phyloP scores from a whole-genome alignment of 305 asterid genomes.

The Coffea humblotiana region DNA sequence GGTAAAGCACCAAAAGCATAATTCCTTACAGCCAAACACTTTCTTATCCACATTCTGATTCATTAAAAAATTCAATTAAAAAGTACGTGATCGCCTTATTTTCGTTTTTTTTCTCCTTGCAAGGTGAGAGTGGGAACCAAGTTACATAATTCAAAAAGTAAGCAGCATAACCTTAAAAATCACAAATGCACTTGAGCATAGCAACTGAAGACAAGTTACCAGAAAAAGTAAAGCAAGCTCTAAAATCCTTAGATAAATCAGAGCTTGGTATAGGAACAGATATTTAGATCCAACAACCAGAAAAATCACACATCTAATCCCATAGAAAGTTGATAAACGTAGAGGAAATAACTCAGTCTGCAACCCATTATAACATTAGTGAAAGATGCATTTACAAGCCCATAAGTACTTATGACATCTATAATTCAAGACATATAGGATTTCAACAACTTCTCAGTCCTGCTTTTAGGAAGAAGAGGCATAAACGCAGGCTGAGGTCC shows the following conservation, averaged over 20 bases:
- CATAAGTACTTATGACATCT: neutral
- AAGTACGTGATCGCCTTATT: neutral
- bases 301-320: neutral
- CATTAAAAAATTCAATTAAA: neutral
- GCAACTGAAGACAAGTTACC: neutral
- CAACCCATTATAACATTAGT: neutral
- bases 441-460: too few species aligned
- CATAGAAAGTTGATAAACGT: neutral
- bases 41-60: neutral
- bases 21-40: neutral
- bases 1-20: neutral
- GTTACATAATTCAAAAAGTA: neutral
- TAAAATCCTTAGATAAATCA: neutral
- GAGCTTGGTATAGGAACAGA: neutral
- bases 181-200: neutral
- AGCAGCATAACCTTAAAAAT: neutral
- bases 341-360: neutral
- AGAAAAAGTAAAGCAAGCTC: neutral
- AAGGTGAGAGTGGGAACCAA: neutral
- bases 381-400: neutral
- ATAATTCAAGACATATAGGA: too few species aligned
- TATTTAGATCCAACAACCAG: neutral
- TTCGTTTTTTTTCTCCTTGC: neutral
- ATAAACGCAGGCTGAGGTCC: too few species aligned
- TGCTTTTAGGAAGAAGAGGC: too few species aligned